Base-by-base conservation (phyloP, 2,329 filamentous ascomycete species). In the Fusarium sp. region DNA sequence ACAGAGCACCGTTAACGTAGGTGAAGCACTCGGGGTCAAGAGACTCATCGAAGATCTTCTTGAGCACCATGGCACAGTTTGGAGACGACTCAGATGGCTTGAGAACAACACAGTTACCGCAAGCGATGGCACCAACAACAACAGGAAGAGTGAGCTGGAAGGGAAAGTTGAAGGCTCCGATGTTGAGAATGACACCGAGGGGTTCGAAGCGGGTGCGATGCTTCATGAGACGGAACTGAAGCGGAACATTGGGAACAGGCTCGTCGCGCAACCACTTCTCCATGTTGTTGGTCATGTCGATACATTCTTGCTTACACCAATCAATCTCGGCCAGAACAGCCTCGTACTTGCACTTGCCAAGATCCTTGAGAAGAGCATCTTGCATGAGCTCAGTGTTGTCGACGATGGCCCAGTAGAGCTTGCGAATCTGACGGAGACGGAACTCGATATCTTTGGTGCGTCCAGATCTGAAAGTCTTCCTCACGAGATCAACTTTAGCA, bases 91-190 rank as follows among this genome's bases (percentile, higher is more conserved):
- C 96, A 21, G 93, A 96, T 7, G 96, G 95, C 86, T 99, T 99
- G 74, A 98, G 79, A 21, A 98, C 84, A 48, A 91, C 93, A 8
- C 94, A 95, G 80, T 96, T 98, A 55, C 96, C 96, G 11, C 93
- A 95, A 45, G 93, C 90, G 74, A 99, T 97, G 75, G 95, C 96
- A 61, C 95, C 96, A 68, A 97, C 88, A 65, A 97, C 80, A 3
- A 95, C 94, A 2, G 88, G 87, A 42, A 98, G 78, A 40, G 90
- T 89, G 45, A 98, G 86, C 81, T 94, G 90, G 78, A 97, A 84
- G 54, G 96, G 96, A 80, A 94, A 97, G 84, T 99, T 99, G 88
- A 93, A 98, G 45, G 96, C 90, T 60, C 94, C 93, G 76, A 98
- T 97, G 75, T 98, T 89, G 73, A 98, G 84, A 13, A 93, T 89